Conservation (phyloP, 2,329 filamentous ascomycete genomes). For the Xylaria hypoxylon region DNA sequence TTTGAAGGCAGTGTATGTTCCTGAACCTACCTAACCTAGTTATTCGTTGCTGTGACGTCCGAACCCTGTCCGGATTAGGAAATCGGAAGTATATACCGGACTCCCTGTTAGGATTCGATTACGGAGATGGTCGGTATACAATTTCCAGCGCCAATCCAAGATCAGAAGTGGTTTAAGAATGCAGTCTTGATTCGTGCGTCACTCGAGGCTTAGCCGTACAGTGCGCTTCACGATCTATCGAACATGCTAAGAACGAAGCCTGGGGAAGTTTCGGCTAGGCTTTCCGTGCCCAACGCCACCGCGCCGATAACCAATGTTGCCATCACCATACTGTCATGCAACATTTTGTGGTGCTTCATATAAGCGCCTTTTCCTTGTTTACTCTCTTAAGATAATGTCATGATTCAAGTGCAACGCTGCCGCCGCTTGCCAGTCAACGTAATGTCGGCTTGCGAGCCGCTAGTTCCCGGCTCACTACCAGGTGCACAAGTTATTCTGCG, state of each 20-base stretch:
- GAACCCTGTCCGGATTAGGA: constrained; percentile 27
- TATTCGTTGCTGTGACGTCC: constrained; percentile 5
- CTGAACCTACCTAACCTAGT: not conserved
- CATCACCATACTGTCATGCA: constrained; percentile 26
- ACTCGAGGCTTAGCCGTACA: not conserved
- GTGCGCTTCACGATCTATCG: not conserved
- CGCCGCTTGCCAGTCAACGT: not conserved
- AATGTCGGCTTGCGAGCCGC: constrained; percentile 26
- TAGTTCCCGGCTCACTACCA: constrained; percentile 24
- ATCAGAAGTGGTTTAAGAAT: not conserved
- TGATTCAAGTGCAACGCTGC: not conserved
- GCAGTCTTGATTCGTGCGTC: not conserved
- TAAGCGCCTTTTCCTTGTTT: constrained; percentile 7
- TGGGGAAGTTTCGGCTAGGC: constrained; percentile 25
- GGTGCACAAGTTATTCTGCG: constrained; percentile 19
- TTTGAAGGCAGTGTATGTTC: constrained; percentile 1
- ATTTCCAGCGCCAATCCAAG: constrained; percentile 6
- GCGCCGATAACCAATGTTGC: constrained; percentile 23
- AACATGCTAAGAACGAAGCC: constrained; percentile 24
- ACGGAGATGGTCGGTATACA: constrained; percentile 17
- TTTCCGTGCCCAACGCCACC: constrained; percentile 19
- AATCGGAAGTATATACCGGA: constrained; percentile 29
- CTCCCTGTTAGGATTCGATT: constrained; percentile 24
- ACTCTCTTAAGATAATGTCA: constrained; percentile 6
- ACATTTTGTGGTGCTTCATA: constrained; percentile 12